Evolutionary conservation across 345 rosid species (phyloP).

Genomic region (Pugionium dolabratum): DNA sequence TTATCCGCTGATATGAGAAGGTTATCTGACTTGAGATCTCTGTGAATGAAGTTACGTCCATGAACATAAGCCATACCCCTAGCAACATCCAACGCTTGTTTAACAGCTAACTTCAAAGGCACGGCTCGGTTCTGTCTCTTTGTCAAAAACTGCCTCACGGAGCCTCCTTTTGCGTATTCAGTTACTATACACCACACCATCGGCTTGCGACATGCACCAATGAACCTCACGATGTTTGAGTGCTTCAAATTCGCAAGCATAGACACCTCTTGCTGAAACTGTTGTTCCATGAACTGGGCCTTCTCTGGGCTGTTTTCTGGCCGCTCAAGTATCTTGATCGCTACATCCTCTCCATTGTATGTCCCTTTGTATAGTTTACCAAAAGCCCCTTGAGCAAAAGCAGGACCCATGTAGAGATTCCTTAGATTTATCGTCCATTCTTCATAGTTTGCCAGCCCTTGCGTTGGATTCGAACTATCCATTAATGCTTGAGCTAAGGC

Average conservation of each 20-base stretch:
- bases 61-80: slow-evolving; percentile 56
- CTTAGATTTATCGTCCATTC: slow-evolving; percentile 70
- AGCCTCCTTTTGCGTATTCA: slow-evolving; percentile 54
- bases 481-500: slow-evolving; percentile 61
- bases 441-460: slow-evolving; percentile 54
- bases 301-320: slow-evolving; percentile 49
- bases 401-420: slow-evolving; percentile 65
- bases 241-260: slow-evolving; percentile 62
- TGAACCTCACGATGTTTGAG: slow-evolving; percentile 54
- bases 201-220: slow-evolving; percentile 51
- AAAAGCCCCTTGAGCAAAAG: slow-evolving; percentile 78
- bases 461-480: slow-evolving; percentile 56
- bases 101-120: slow-evolving; percentile 54
- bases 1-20: slow-evolving; percentile 48
- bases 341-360: slow-evolving; percentile 60
- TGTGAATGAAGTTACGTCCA: slow-evolving; percentile 47
- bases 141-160: slow-evolving; percentile 49
- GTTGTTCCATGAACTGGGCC: slow-evolving; percentile 58
- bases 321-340: slow-evolving; percentile 60
- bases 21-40: slow-evolving; percentile 55
- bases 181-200: slow-evolving; percentile 61
- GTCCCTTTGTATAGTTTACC: slow-evolving; percentile 65
- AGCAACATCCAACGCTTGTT: slow-evolving; percentile 57
- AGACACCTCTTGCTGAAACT: slow-evolving; percentile 58
- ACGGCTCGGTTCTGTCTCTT: slow-evolving; percentile 46